Evolutionary conservation across 1,284 basidiomycete species (phyloP).

Genomic region (Phellopilus nigrolimitatus): DNA sequence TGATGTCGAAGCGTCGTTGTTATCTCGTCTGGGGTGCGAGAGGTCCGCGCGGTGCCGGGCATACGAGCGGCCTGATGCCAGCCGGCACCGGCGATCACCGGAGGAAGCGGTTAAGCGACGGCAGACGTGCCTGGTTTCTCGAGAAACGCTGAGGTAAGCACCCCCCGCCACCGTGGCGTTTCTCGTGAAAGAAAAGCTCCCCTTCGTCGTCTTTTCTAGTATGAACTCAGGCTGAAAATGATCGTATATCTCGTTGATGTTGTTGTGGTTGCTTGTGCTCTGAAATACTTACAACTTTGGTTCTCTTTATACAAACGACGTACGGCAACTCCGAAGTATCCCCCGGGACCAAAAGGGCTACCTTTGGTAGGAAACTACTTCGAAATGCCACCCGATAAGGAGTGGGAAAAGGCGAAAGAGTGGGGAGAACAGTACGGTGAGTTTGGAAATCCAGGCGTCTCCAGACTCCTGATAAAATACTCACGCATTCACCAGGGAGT

Average conservation of each 20-base stretch:
- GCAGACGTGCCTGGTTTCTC: too few relatives aligned
- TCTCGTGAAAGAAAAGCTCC: too few relatives aligned
- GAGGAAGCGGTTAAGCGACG: too few relatives aligned
- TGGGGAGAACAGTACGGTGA: conserved; percentile 23
- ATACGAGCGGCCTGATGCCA: background rate
- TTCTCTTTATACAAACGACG: background rate
- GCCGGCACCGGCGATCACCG: too few relatives aligned
- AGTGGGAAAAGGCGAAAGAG: conserved; percentile 16
- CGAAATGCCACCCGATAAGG: conserved; percentile 19
- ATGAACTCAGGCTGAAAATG: too few relatives aligned
- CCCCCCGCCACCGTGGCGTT: too few relatives aligned
- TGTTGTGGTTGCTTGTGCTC: background rate
- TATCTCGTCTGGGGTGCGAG: too few relatives aligned
- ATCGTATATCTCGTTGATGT: background rate
- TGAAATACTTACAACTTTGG: background rate
- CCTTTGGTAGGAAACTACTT: conserved; percentile 22
- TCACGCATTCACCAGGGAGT: conserved; percentile 18
- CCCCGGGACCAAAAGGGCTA: conserved; percentile 21
- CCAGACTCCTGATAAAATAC: background rate
- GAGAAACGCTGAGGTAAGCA: too few relatives aligned
- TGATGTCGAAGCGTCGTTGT: too few relatives aligned
- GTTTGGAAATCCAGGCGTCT: background rate
- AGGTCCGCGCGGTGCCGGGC: too few relatives aligned
- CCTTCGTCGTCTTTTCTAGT: too few relatives aligned
- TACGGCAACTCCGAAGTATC: background rate